Percentiles rank a stretch among this genome's conserved stretches.
Evolutionary conservation across 805 yeast genomes (phyloP).

Genomic region (Saccharomycopsis capsularis): DNA sequence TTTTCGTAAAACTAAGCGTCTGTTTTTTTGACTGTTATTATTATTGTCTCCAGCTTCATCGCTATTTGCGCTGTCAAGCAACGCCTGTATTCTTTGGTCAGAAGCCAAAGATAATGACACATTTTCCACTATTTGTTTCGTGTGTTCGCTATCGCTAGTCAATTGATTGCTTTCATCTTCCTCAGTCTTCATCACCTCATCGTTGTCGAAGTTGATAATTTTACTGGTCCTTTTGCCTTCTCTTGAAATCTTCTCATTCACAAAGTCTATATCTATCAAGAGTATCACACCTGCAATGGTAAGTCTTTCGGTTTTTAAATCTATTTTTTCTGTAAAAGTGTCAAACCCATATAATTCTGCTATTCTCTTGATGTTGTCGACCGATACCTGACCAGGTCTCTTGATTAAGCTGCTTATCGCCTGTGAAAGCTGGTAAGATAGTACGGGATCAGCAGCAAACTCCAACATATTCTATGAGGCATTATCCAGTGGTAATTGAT

Average conservation of each 20-base stretch:
- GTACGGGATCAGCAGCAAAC: conserved; percentile 17
- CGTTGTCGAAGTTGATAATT: too few species aligned
- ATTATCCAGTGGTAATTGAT: too few species aligned
- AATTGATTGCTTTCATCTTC: neutral
- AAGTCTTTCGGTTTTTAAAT: conserved; percentile 25
- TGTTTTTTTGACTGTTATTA: neutral
- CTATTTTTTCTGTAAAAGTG: conserved; percentile 10
- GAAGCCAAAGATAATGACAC: conserved; percentile 27
- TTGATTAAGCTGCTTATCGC: conserved; percentile 3
- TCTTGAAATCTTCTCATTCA: too few species aligned
- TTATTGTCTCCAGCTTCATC: neutral
- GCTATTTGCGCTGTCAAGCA: too few species aligned
- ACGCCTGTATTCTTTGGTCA: conserved; percentile 8
- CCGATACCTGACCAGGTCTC: conserved; percentile 19
- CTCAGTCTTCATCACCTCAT: neutral
- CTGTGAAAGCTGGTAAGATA: conserved; percentile 8
- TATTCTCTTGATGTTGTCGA: conserved; percentile 15
- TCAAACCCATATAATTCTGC: conserved; percentile 20
- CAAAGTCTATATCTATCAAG: conserved; percentile 33
- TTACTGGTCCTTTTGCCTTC: too few species aligned
- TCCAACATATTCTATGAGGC: too few species aligned
- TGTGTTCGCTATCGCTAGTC: too few species aligned
- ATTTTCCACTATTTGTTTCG: conserved; percentile 24
- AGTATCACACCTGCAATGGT: conserved; percentile 32
- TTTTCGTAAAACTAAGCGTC: neutral